Base-by-base conservation (phyloP, 2,329 filamentous ascomycete species). In the Fonsecaea nubica region DNA sequence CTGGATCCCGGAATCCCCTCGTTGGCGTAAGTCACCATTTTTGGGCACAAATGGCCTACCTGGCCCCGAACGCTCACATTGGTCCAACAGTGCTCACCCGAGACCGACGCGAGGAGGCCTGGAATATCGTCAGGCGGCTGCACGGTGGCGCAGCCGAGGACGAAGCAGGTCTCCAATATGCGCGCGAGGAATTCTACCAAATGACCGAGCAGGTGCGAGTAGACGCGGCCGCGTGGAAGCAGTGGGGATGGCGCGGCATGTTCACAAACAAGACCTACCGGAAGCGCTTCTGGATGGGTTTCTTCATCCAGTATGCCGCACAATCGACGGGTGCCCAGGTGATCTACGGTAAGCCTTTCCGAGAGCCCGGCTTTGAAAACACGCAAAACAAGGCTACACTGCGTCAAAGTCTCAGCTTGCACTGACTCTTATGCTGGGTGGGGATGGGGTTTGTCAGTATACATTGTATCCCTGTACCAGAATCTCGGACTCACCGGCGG, bases 1-100 rank as follows among this genome's bases (percentile, higher is more conserved):
- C 7, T 82, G 78, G 77, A 75, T 83, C 4, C 81, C 81, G 12
- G 74, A 76, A 36, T 85, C 83, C 0, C 83, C 83, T 0, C 76
- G 83, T 8, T 85, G 83, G 83, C 74, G 85, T 12, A 76, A 67
- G 64, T 64, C 18, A 50, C 42, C 18, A 25, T 25, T 25, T 50
- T 18, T 13, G 25, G 32, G n/a, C 25, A 38, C n/a, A 15, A 53
- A 3, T 52, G 13, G 13, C 15, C 21, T 33, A 10, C 35, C 3
- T n/a, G 6, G 12, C 38, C 18, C 13, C 35, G 59, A 35, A 25
- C 45, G 21, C 59, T 54, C 3, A 56, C 35, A 32, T 13, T 30
- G 32, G 2, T 3, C 13, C 12, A 25, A 25, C 35, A 68, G 67
- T 70, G 25, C 55, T 85, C 45, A 79, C 79, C 0, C 80, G 83